Evolutionary conservation across 1,284 basidiomycete species (phyloP).

Genomic region (Ceratobasidium theobromae): DNA sequence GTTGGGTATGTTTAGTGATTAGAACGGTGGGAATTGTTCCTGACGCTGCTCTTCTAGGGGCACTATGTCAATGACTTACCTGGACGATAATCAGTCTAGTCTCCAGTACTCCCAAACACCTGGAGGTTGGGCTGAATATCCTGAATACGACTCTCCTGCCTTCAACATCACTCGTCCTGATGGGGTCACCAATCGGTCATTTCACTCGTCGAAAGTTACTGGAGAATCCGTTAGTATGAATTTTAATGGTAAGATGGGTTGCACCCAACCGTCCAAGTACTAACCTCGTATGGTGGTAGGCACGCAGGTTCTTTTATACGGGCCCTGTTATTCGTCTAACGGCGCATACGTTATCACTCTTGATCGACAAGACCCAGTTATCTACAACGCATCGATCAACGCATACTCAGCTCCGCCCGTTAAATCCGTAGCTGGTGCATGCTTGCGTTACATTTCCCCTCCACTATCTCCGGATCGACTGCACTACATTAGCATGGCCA

Average conservation of each 20-base stretch:
- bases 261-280: background rate
- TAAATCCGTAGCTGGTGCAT: conserved; percentile 1
- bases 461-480: background rate
- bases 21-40: background rate
- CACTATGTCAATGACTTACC: background rate
- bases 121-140: conserved; percentile 13
- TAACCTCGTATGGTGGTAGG: background rate
- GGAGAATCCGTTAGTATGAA: conserved; percentile 11
- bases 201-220: background rate
- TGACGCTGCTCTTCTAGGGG: background rate
- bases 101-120: conserved; percentile 6
- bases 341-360: conserved; percentile 22
- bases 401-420: conserved; percentile 2
- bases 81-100: background rate
- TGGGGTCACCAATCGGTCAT: background rate
- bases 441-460: conserved; percentile 25
- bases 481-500: conserved; percentile 24
- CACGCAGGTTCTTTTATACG: conserved; percentile 21
- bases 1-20: background rate
- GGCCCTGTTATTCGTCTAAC: conserved; percentile 20
- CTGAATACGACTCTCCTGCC: background rate
- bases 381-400: conserved; percentile 22
- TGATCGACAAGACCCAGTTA: background rate
- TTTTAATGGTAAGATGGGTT: conserved; percentile 4
- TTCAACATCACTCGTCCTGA: conserved; percentile 14